Evolutionary conservation across 306 rosid genomes (phyloP).

Genomic region (Prunus kanzakura): DNA sequence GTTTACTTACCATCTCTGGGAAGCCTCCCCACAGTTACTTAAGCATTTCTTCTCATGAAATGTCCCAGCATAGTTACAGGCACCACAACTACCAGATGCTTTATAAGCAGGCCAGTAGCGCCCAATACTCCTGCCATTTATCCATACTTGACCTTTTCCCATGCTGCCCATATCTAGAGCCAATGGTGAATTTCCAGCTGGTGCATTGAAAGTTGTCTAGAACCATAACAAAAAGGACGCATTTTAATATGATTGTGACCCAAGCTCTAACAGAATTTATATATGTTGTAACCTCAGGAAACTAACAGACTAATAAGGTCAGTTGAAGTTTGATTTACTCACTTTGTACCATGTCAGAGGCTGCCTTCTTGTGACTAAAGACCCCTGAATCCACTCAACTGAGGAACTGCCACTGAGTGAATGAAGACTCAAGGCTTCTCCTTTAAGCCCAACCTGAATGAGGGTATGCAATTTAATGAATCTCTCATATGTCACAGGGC

Average conservation of each 20-base stretch:
- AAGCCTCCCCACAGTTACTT: conserved; percentile 80
- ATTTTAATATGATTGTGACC: not conserved
- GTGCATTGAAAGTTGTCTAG: conserved; percentile 86
- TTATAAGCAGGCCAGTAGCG: conserved; percentile 98
- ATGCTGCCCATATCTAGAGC: conserved; percentile 91
- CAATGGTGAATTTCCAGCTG: conserved; percentile 76
- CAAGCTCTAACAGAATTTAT: not conserved
- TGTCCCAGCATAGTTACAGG: conserved; percentile 77
- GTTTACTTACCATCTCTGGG: conserved; percentile 85
- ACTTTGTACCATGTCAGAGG: conserved; percentile 97
- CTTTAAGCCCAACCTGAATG: conserved; percentile 81
- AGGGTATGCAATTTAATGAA: conserved; percentile 28
- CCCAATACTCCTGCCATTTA: conserved; percentile 78
- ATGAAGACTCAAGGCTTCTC: conserved; percentile 91
- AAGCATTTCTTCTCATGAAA: conserved; percentile 68
- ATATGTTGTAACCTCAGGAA: conserved; percentile 6
- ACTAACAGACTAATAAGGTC: not conserved
- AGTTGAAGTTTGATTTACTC: conserved; percentile 37
- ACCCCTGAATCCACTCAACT: conserved; percentile 87
- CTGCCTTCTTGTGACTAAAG: conserved; percentile 59
- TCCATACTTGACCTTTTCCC: conserved; percentile 97
- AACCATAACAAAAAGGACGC: conserved; percentile 18
- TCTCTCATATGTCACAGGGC: conserved; percentile 24
- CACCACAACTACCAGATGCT: conserved; percentile 74
- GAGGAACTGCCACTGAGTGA: conserved; percentile 90